Evolutionary conservation across 2,329 filamentous ascomycete genomes (phyloP).

Genomic region (Orbilia ellipsospora): DNA sequence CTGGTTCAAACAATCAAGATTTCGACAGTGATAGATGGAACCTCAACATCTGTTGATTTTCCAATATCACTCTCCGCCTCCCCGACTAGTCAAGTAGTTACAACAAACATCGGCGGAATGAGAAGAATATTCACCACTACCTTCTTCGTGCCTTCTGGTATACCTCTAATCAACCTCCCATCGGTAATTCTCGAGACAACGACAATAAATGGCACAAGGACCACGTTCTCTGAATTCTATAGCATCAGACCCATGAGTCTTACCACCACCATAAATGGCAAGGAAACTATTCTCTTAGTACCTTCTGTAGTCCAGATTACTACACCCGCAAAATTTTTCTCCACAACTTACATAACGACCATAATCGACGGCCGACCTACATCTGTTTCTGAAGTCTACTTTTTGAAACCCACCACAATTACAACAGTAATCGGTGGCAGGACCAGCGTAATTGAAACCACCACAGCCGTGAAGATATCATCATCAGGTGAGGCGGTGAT

Average conservation of each 20-base stretch:
- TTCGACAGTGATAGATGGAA: slow-evolving; percentile 29
- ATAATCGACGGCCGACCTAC: slow-evolving; percentile 38
- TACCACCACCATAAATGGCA: slow-evolving; percentile 41
- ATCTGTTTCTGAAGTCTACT: slow-evolving; percentile 36
- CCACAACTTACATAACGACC: slow-evolving; percentile 36
- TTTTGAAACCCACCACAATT: slow-evolving; percentile 39
- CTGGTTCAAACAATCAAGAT: slow-evolving; percentile 35
- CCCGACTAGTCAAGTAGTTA: slow-evolving; percentile 22
- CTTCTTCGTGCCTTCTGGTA: slow-evolving; percentile 35
- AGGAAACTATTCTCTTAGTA: slow-evolving; percentile 24
- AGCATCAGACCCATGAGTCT: slow-evolving; percentile 41
- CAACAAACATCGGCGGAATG: slow-evolving; percentile 31
- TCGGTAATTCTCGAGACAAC: slow-evolving; percentile 42
- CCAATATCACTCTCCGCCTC: slow-evolving; percentile 46
- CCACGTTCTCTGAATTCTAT: slow-evolving; percentile 39
- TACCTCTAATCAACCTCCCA: slow-evolving; percentile 38
- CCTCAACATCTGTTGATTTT: slow-evolving; percentile 35
- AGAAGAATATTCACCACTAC: slow-evolving; percentile 31
- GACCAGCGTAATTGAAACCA: slow-evolving; percentile 39
- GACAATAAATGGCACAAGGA: slow-evolving; percentile 29
- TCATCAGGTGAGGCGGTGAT: slow-evolving; percentile 5
- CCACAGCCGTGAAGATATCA: slow-evolving; percentile 20
- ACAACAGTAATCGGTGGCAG: slow-evolving; percentile 46
- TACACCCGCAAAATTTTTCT: slow-evolving; percentile 37
- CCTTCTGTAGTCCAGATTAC: slow-evolving; percentile 40